A percentile compares a stretch with the other conserved stretches of the same genome.
phyloP scores from a whole-genome alignment of 106 monocot genomes.

The Apostasia ramifera region DNA sequence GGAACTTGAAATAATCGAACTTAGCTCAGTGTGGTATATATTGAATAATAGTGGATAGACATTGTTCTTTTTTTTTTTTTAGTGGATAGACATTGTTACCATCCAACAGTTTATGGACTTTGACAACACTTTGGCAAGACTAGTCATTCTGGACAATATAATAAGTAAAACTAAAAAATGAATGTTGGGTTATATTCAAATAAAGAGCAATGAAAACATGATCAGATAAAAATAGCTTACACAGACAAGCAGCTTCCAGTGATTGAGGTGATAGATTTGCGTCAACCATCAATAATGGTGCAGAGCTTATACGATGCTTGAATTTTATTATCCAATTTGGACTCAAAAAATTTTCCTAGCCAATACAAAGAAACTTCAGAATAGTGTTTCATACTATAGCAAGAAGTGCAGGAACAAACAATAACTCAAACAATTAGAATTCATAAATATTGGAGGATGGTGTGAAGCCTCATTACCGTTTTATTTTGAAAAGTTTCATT shows the following conservation, averaged over 20 bases:
- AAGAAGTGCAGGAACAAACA: neutral
- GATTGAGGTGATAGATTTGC: slow-evolving; percentile 64
- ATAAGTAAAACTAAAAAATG: no score
- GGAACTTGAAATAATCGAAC: no score
- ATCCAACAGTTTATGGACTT: no score
- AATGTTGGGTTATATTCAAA: neutral
- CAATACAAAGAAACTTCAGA: neutral
- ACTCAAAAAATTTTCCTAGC: slow-evolving; percentile 66
- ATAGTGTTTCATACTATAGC: neutral
- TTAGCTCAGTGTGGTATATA: no score
- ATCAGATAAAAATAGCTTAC: slow-evolving; percentile 27
- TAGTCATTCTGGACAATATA: no score
- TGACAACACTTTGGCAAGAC: no score
- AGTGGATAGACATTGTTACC: no score
- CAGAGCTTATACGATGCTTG: slow-evolving; percentile 32
- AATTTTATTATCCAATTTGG: slow-evolving; percentile 53
- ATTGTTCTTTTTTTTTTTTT: no score
- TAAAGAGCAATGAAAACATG: neutral
- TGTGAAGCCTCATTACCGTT: no score
- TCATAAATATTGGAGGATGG: no score
- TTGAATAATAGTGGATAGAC: no score
- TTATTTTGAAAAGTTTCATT: no score
- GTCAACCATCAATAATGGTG: slow-evolving; percentile 74
- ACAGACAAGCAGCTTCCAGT: slow-evolving; percentile 58
- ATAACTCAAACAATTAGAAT: neutral